Conservation (phyloP, 805 yeast species). For the Yarrowia bubula region DNA sequence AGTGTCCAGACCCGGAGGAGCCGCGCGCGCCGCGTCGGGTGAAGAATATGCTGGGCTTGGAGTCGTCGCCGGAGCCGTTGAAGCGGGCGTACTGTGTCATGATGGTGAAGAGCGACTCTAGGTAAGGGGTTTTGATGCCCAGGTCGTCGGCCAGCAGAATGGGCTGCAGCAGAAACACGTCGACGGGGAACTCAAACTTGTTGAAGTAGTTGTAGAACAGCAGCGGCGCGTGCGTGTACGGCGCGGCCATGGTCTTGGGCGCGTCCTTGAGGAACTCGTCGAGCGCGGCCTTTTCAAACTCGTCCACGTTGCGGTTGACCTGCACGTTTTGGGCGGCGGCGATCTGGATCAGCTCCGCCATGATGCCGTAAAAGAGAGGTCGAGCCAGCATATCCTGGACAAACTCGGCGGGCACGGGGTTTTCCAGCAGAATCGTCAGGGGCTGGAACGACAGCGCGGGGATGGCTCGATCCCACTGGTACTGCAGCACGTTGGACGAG, state of each 20-base stretch:
- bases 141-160: conserved; percentile 87
- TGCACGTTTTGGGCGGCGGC: conserved; percentile 50
- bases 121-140: conserved; percentile 81
- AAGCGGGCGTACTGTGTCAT: conserved; percentile 39
- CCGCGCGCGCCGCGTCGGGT: conserved; percentile 3
- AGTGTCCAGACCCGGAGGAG: not conserved
- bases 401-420: conserved; percentile 58
- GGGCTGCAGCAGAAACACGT: conserved; percentile 77
- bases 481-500: conserved; percentile 28
- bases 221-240: conserved; percentile 46
- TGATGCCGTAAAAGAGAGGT: conserved; percentile 78
- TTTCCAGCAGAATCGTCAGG: conserved; percentile 69
- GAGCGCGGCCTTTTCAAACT: conserved; percentile 13
- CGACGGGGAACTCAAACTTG: conserved; percentile 61
- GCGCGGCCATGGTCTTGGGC: not conserved
- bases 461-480: conserved; percentile 83
- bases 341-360: conserved; percentile 69
- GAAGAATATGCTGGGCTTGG: conserved; percentile 15
- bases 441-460: conserved; percentile 79
- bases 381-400: conserved; percentile 72
- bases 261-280: conserved; percentile 12
- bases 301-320: conserved; percentile 60
- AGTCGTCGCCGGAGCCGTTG: not conserved
- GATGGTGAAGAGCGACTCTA: conserved; percentile 77
- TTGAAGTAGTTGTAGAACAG: conserved; percentile 65